Evolutionary conservation across 768 basidiomycete species (phyloP).

Genomic region (Boletales sp.): DNA sequence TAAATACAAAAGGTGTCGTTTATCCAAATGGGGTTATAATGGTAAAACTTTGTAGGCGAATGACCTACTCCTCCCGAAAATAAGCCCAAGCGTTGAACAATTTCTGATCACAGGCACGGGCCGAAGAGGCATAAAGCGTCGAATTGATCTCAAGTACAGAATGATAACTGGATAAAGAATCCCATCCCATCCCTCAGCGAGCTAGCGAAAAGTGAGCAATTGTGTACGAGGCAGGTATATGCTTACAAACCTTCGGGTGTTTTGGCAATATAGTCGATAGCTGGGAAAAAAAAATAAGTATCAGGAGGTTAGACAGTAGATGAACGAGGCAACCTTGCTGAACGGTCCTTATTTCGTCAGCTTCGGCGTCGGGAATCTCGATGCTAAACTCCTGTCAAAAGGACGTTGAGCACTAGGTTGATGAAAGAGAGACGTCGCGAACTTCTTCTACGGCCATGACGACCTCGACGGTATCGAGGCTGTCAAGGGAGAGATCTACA

Average conservation of each 20-base stretch:
- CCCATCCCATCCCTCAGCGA: constrained; percentile 34
- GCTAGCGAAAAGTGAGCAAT: constrained; percentile 35
- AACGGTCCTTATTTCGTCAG: constrained; percentile 90
- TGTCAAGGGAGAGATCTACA: constrained; percentile 70
- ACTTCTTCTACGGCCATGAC: constrained; percentile 99
- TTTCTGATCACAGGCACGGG: background rate
- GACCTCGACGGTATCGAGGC: constrained; percentile 95
- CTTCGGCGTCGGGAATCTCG: constrained; percentile 97
- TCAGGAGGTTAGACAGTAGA: background rate
- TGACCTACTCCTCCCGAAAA: constrained; percentile 5
- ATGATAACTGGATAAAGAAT: constrained; percentile 6
- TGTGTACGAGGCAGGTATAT: constrained; percentile 4
- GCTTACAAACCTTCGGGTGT: constrained; percentile 73
- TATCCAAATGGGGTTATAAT: constrained; percentile 8
- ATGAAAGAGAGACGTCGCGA: constrained; percentile 5
- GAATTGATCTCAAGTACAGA: constrained; percentile 20
- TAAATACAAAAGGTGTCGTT: constrained; percentile 5
- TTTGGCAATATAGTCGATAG: constrained; percentile 93
- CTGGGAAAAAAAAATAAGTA: constrained; percentile 37
- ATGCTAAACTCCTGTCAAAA: constrained; percentile 82
- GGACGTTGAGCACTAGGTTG: background rate
- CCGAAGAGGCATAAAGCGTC: constrained; percentile 4
- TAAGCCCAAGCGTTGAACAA: background rate
- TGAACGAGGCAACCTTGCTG: constrained; percentile 66
- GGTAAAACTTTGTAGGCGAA: constrained; percentile 2